phyloP scores from a whole-genome alignment of 495 filamentous ascomycete species.

The Penicillium cataractarum region DNA sequence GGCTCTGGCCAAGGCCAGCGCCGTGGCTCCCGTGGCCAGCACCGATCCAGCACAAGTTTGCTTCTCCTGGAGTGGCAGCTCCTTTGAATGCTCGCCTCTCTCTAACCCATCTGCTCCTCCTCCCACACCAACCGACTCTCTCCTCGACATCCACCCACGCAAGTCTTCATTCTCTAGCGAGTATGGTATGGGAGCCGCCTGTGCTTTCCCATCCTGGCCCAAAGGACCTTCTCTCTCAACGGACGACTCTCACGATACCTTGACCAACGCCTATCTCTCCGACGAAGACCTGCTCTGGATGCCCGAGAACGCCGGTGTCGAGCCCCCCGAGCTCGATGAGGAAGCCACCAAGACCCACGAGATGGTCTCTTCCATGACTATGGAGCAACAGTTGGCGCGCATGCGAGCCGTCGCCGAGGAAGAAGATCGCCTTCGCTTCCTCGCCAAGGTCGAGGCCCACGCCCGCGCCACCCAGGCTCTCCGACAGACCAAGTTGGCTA shows the following conservation, averaged over 20 bases:
- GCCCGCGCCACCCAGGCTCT: slow-evolving; percentile 49
- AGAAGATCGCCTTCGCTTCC: slow-evolving; percentile 46
- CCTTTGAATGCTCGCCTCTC: slow-evolving; percentile 38
- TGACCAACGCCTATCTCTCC: slow-evolving; percentile 50
- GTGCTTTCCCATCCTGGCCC: slow-evolving; percentile 59
- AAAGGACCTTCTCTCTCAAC: slow-evolving; percentile 49
- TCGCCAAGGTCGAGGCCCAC: slow-evolving; percentile 51
- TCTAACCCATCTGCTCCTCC: slow-evolving; percentile 45
- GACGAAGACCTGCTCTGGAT: slow-evolving; percentile 56
- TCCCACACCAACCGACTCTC: slow-evolving; percentile 42
- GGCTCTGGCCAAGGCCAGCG: slow-evolving; percentile 28
- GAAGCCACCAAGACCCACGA: slow-evolving; percentile 29
- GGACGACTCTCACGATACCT: slow-evolving; percentile 38
- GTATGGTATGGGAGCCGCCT: slow-evolving; percentile 48
- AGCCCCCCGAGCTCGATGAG: slow-evolving; percentile 37
- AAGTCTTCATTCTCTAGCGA: slow-evolving; percentile 51
- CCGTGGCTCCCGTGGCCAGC: slow-evolving; percentile 32
- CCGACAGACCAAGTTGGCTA: slow-evolving; percentile 39
- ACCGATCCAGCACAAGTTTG: slow-evolving; percentile 34
- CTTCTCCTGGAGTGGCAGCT: slow-evolving; percentile 48
- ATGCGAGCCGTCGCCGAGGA: slow-evolving; percentile 46
- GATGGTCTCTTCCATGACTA: slow-evolving; percentile 34
- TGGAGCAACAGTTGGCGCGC: slow-evolving; percentile 48
- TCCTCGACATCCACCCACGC: slow-evolving; percentile 50
- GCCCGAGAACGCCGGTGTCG: slow-evolving; percentile 35